Base-by-base conservation (phyloP, 1,284 basidiomycete genomes). In the Leccinum solheimii region DNA sequence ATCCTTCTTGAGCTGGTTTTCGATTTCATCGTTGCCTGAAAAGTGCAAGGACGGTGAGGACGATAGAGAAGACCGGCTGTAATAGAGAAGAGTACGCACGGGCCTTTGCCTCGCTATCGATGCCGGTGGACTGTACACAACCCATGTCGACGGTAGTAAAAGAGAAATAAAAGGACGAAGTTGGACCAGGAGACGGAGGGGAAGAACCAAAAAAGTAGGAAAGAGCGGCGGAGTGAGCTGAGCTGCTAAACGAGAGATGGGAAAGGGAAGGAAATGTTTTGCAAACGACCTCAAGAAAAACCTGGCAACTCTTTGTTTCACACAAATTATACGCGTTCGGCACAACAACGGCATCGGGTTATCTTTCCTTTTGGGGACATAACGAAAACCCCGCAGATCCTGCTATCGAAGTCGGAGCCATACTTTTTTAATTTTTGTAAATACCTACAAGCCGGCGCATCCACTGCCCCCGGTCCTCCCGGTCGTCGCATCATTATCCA, bases 1-100 rank as follows among this genome's bases (percentile, higher is more conserved):
- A 80, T 98, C 96, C 69, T 90, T 85, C 82, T 94, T 96, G 70
- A 98, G 86, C 80, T 98, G 96, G 76, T 84, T 91, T 80, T 98
- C 96, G 72, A 98, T 98, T 82, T 95, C 94, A 72, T 95, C 94
- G 76, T 96, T 97, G 75, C 90, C 90, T 92, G 68, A 21, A 40
- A 55, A 48, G 21, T 56, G 23, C 13, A 27, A 7, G 13, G 16
- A 10, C 1, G 23, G 38, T 30, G 43, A 36, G 5, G 32, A 32
- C 11, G n/a, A 49, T 13, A n/a, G 1, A 32, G 61, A 23, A 16
- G 8, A 10, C 23, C 16, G 5, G 43, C 7, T 11, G 14, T 27
- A 27, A 9, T 34, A 43, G 7, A 51, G 60, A 48, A 23, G 32
- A 11, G 43, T 59, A 90, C 91, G 77, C 66, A 92, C 90, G 88